Conservation (phyloP, 495 filamentous ascomycete genomes). For the Penicillium lagena region DNA sequence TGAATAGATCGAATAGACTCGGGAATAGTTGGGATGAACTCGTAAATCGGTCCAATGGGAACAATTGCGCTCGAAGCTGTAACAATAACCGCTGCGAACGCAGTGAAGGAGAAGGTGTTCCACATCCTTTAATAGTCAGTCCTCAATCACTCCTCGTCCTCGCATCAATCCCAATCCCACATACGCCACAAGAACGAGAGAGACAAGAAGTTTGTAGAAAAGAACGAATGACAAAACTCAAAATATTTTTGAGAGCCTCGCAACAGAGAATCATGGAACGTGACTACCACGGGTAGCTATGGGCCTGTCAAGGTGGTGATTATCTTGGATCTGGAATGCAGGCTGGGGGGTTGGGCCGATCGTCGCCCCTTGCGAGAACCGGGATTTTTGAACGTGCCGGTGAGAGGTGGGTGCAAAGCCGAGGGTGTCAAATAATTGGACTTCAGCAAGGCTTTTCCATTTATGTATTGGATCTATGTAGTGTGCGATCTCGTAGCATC, state of each 20-base stretch:
- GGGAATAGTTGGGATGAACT: not conserved
- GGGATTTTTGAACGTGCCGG: not conserved
- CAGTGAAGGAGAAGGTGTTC: constrained; percentile 5
- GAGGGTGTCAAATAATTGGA: too few species aligned
- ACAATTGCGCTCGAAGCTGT: constrained; percentile 8
- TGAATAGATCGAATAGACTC: not conserved
- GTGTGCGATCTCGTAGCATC: too few species aligned
- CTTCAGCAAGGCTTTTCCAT: too few species aligned
- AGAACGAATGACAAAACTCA: not conserved
- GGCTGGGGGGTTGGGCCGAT: not conserved
- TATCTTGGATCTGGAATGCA: constrained; percentile 4
- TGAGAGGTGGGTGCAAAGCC: not conserved
- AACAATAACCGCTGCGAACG: constrained; percentile 5
- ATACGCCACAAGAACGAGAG: not conserved
- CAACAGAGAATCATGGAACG: not conserved
- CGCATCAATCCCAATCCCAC: not conserved
- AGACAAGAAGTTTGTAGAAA: not conserved
- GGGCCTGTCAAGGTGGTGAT: not conserved
- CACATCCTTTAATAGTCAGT: constrained; percentile 13
- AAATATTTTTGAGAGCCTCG: too few species aligned
- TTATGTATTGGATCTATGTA: too few species aligned
- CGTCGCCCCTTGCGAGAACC: constrained; percentile 7
- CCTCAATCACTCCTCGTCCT: too few species aligned
- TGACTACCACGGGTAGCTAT: constrained; percentile 4
- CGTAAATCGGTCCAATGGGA: constrained; percentile 1